Percentiles rank a stretch among this genome's conserved stretches.
Conservation (phyloP, 805 yeast genomes). For the Saturnispora gosingensis region DNA sequence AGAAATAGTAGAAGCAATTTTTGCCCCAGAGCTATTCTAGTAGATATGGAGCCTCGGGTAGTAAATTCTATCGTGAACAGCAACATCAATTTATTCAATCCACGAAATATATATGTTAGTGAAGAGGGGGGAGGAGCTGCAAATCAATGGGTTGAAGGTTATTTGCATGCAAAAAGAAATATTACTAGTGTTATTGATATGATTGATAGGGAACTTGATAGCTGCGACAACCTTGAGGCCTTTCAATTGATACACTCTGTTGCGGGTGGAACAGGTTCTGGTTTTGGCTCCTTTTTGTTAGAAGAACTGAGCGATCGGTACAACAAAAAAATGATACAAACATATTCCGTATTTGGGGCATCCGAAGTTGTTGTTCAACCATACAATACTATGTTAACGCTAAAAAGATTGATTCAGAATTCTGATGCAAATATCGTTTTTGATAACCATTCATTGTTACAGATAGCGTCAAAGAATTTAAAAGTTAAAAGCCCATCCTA, state of each 20-base stretch:
- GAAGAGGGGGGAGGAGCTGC: conserved; percentile 91
- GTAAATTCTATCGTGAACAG: conserved; percentile 43
- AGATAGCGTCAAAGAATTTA: conserved; percentile 57
- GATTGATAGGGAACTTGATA: conserved; percentile 83
- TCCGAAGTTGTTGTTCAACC: conserved; percentile 99
- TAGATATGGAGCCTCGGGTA: conserved; percentile 89
- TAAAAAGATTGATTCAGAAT: conserved; percentile 70
- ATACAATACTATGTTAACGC: conserved; percentile 77
- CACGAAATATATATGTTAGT: conserved; percentile 70
- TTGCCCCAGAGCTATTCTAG: conserved; percentile 78
- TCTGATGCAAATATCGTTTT: conserved; percentile 78
- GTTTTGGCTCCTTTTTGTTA: conserved; percentile 60
- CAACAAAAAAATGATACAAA: conserved; percentile 72
- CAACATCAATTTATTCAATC: conserved; percentile 52
- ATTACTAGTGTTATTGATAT: conserved; percentile 71
- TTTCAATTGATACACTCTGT: conserved; percentile 89
- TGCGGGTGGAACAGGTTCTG: conserved; percentile 98
- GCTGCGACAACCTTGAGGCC: conserved; percentile 81
- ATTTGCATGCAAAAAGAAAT: conserved; percentile 57
- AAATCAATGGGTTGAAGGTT: conserved; percentile 92
- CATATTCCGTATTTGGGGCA: conserved; percentile 80
- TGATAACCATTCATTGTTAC: conserved; percentile 77
- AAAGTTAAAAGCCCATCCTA: conserved; percentile 55
- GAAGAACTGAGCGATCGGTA: conserved; percentile 75
- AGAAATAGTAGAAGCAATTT: conserved; percentile 59